Base-by-base conservation (phyloP, 345 rosid genomes). In the Citrus glauca region DNA sequence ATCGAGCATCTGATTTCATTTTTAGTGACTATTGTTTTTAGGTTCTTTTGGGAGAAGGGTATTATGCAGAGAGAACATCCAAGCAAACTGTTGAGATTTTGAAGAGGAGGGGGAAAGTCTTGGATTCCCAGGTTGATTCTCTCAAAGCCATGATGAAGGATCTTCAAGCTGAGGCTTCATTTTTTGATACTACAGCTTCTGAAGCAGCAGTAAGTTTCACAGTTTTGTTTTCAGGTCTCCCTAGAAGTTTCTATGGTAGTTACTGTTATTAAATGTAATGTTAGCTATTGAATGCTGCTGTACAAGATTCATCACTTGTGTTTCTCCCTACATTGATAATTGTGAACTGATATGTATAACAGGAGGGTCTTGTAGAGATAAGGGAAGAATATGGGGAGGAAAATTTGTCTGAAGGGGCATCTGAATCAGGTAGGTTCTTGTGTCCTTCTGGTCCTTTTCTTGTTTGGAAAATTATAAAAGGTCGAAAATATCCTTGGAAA, bases 311-410 rank as follows among this genome's bases (percentile, higher is more conserved):
- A 45, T 45, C 50, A 13, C 50, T 65, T 7, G 9, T 66, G 64
- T 69, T 6, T 65, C 69, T 33, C 24, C 20, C 25, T 33, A 57
- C n/a, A 37, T 22, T 77, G 25, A 48, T 53, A 35, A 22, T 71
- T 33, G 0, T 28, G 4, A 20, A 22, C 59, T 66, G 50, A 64
- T 68, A 35, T 76, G 42, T 72, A 55, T 32, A 65, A 28, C 83
- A 94, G 99, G 98, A 92, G 61, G 99, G 94, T 64, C 87, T 96
- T 79, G 88, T 94, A 77, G 99, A 94, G 90, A 96, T 96, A 78
- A 90, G 87, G 75, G 99, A 95, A 87, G 94, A 94, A 67, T 88
- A 89, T 83, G 87, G 35, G 35, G 35, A 87, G 71, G 92, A 88
- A 33, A 83, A 61, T 71, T 82, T 81, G 73, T 69, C 73, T 11